These are phyloP conservation scores for Puccinia novopanici DNA, from an alignment of 1,284 basidiomycete species.

Conservation along the genomic window DNA sequence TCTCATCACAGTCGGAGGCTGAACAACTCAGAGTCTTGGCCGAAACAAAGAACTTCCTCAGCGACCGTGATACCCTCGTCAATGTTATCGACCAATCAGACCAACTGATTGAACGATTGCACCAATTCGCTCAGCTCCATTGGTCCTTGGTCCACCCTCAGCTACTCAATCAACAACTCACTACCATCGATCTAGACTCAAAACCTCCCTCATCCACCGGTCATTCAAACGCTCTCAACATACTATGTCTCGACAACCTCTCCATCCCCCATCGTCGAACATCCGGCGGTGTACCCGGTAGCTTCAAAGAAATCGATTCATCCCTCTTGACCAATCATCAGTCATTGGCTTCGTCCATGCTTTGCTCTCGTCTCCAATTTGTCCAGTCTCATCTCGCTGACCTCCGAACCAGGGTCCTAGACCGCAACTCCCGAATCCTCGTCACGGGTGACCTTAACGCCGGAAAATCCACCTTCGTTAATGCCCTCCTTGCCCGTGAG, in stretches of 20 bases:
- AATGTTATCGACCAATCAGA: slow-evolving; percentile 40
- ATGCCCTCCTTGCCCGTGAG: slow-evolving; percentile 81
- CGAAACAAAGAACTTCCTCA: slow-evolving; percentile 40
- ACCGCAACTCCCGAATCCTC: slow-evolving; percentile 91
- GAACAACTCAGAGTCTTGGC: slow-evolving; percentile 12
- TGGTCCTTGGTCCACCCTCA: slow-evolving; percentile 27
- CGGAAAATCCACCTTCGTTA: slow-evolving; percentile 97
- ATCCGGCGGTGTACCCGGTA: background rate
- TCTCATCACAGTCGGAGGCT: slow-evolving; percentile 5
- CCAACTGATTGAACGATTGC: slow-evolving; percentile 4
- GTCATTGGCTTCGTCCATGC: slow-evolving; percentile 36
- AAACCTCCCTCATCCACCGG: background rate
- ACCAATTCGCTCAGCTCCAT: slow-evolving; percentile 25
- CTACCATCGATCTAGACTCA: background rate
- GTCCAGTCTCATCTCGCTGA: slow-evolving; percentile 71
- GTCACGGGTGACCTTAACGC: slow-evolving; percentile 99
- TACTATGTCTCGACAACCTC: slow-evolving; percentile 28
- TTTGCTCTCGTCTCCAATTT: slow-evolving; percentile 21
- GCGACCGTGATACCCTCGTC: slow-evolving; percentile 40
- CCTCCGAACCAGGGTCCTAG: slow-evolving; percentile 80
- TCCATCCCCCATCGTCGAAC: slow-evolving; percentile 37
- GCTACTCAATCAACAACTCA: background rate
- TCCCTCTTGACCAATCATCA: slow-evolving; percentile 36
- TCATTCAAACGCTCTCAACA: slow-evolving; percentile 1
- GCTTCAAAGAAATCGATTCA: slow-evolving; percentile 28